These are phyloP conservation scores for Calcarisporium arbuscula DNA, from an alignment of 2,329 filamentous ascomycete genomes.

Conservation along the genomic window DNA sequence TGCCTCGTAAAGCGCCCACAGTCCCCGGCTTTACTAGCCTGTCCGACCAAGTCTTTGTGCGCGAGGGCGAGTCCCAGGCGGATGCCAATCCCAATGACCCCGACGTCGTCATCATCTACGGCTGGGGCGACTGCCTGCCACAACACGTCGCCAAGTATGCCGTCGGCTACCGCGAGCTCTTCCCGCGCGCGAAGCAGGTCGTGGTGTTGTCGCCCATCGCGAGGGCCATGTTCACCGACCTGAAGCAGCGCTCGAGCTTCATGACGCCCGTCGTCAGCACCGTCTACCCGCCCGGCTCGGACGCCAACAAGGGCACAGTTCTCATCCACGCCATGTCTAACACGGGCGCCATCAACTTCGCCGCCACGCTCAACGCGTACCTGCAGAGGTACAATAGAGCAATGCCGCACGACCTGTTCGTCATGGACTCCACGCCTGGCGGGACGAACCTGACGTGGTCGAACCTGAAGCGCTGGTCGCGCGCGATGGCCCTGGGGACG, in stretches of 20 bases:
- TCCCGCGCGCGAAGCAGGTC: constrained; percentile 43
- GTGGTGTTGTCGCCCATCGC: constrained; percentile 45
- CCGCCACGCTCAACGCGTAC: constrained; percentile 42
- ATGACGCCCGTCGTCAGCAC: constrained; percentile 40
- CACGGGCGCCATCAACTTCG: constrained; percentile 49
- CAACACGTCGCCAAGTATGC: constrained; percentile 52
- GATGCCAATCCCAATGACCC: constrained; percentile 24
- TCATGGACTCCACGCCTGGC: constrained; percentile 49
- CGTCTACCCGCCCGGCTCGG: constrained; percentile 19
- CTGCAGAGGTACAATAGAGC: constrained; percentile 26
- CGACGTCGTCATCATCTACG: constrained; percentile 44
- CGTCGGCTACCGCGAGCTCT: constrained; percentile 44
- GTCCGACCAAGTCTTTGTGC: constrained; percentile 41
- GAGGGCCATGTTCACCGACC: constrained; percentile 36
- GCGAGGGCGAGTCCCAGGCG: constrained; percentile 23
- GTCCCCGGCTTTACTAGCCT: constrained; percentile 41
- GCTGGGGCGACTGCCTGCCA: constrained; percentile 51
- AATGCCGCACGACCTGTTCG: constrained; percentile 41
- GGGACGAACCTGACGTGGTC: constrained; percentile 32
- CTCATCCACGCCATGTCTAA: constrained; percentile 52
- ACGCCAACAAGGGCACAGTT: constrained; percentile 25
- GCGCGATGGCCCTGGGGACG: constrained; percentile 45
- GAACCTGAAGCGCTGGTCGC: constrained; percentile 44
- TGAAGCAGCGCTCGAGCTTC: constrained; percentile 34
- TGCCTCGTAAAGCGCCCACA: constrained; percentile 16